These are phyloP conservation scores for Coleophoma cylindrospora DNA, from an alignment of 2,329 filamentous ascomycete species.

Conservation along the genomic window DNA sequence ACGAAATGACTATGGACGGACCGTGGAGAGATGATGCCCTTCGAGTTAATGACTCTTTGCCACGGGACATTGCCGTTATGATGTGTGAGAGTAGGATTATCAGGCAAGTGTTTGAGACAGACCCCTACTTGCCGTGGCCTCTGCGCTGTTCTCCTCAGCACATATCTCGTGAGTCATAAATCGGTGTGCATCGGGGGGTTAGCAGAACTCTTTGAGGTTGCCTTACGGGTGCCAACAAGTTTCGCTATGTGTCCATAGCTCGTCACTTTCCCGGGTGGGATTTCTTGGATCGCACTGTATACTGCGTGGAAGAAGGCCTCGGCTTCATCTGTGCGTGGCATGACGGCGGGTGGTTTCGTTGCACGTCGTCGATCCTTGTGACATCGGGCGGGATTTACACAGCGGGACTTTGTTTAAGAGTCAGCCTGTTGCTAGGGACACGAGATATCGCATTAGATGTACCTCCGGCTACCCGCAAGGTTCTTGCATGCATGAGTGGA, in stretches of 20 bases:
- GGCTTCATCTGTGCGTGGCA: slow-evolving; percentile 71
- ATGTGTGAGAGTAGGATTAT: slow-evolving; percentile 46
- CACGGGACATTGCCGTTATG: slow-evolving; percentile 81
- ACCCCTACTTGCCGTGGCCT: slow-evolving; percentile 81
- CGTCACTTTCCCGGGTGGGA: slow-evolving; percentile 79
- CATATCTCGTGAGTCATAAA: too few relatives aligned
- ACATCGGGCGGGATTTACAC: too few relatives aligned
- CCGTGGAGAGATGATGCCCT: slow-evolving; percentile 82
- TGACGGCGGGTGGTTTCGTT: slow-evolving; percentile 25
- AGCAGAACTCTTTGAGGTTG: too few relatives aligned
- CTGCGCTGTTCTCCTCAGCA: slow-evolving; percentile 44
- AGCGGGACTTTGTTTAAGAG: too few relatives aligned
- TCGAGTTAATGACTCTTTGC: slow-evolving; percentile 89
- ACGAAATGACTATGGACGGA: slow-evolving; percentile 29
- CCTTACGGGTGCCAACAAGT: slow-evolving; percentile 67
- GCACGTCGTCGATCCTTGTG: not conserved
- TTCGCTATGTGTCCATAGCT: slow-evolving; percentile 79
- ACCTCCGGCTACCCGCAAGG: too few relatives aligned
- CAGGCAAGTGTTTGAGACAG: slow-evolving; percentile 80
- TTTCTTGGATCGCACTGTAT: slow-evolving; percentile 79
- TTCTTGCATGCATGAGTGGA: too few relatives aligned
- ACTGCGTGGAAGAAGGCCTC: slow-evolving; percentile 71
- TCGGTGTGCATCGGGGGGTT: too few relatives aligned
- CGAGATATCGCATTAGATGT: too few relatives aligned
- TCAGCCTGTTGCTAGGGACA: too few relatives aligned